These are phyloP conservation scores for Diaporthe amygdali DNA, from an alignment of 2,329 filamentous ascomycete genomes.

Conservation along the genomic window DNA sequence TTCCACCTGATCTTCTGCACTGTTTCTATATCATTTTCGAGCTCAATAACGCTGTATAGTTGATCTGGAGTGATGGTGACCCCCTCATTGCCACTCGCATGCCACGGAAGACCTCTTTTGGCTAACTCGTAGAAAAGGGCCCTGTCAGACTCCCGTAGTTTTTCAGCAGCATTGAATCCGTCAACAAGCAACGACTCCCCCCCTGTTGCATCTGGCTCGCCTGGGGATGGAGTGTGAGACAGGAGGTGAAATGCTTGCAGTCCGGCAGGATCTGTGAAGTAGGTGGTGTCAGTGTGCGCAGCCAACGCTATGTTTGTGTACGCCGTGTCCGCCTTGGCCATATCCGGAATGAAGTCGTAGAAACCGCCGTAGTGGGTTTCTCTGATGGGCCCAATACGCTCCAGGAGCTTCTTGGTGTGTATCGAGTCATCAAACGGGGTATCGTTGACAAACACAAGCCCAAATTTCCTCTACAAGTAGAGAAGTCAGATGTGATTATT, in stretches of 20 bases:
- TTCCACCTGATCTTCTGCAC: slow-evolving; percentile 77
- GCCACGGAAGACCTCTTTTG: slow-evolving; percentile 68
- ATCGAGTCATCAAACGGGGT: slow-evolving; percentile 70
- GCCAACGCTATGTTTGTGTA: slow-evolving; percentile 86
- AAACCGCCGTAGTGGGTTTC: slow-evolving; percentile 86
- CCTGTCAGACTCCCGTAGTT: slow-evolving; percentile 60
- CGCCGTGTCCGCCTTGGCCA: slow-evolving; percentile 86
- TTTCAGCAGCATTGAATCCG: slow-evolving; percentile 74
- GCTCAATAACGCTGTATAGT: slow-evolving; percentile 74
- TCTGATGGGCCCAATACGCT: slow-evolving; percentile 85
- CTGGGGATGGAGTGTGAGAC: slow-evolving; percentile 69
- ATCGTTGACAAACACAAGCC: slow-evolving; percentile 78
- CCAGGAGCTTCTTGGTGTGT: slow-evolving; percentile 75
- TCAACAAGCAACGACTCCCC: slow-evolving; percentile 86
- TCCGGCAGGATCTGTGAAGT: slow-evolving; percentile 91
- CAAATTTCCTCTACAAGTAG: slow-evolving; percentile 62
- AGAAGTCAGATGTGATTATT: neutral
- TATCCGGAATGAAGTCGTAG: slow-evolving; percentile 86
- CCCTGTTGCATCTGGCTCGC: slow-evolving; percentile 52
- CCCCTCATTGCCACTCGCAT: slow-evolving; percentile 89
- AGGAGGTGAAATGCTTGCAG: slow-evolving; percentile 93
- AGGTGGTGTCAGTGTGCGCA: slow-evolving; percentile 93
- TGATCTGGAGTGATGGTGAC: slow-evolving; percentile 78
- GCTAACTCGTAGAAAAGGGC: slow-evolving; percentile 63
- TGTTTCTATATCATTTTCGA: slow-evolving; percentile 43